phyloP scores from a whole-genome alignment of 139 green algal genomes.

The Microglena sp. region DNA sequence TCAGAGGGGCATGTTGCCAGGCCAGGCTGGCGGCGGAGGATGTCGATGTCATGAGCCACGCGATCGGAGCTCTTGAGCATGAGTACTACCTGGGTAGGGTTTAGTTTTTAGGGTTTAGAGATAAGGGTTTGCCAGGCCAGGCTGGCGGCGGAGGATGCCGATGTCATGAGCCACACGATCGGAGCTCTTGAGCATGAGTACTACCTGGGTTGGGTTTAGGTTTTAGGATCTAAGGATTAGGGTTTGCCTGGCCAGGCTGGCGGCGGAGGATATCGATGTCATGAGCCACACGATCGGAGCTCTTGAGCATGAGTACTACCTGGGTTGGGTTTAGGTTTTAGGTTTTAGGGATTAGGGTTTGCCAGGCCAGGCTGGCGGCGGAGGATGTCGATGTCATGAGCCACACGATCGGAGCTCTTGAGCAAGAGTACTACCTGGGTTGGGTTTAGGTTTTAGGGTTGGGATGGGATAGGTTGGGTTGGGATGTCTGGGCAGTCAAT shows the following conservation, averaged over 20 bases:
- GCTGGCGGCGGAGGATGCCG: background rate
- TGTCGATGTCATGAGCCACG: conserved; percentile 68
- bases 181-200: conserved; percentile 87
- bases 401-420: conserved; percentile 76
- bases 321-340: conserved; percentile 15
- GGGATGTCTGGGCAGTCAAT: background rate
- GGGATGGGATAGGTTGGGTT: background rate
- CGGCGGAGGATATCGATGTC: conserved; percentile 52
- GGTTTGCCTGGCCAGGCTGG: background rate
- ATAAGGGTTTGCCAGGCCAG: background rate
- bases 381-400: conserved; percentile 65
- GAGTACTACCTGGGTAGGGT: conserved; percentile 62
- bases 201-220: too few species aligned
- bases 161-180: conserved; percentile 45
- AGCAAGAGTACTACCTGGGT: conserved; percentile 83
- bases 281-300: conserved; percentile 73
- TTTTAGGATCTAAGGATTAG: too few species aligned
- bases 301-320: conserved; percentile 86
- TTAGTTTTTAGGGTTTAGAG: background rate
- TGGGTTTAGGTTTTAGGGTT: background rate
- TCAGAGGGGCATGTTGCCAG: background rate
- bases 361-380: background rate
- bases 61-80: conserved; percentile 86
- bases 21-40: conserved; percentile 3
- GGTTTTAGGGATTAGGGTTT: background rate